Evolutionary conservation across 495 filamentous ascomycete species (phyloP).

Genomic region (Hyaloscypha hepaticicola): DNA sequence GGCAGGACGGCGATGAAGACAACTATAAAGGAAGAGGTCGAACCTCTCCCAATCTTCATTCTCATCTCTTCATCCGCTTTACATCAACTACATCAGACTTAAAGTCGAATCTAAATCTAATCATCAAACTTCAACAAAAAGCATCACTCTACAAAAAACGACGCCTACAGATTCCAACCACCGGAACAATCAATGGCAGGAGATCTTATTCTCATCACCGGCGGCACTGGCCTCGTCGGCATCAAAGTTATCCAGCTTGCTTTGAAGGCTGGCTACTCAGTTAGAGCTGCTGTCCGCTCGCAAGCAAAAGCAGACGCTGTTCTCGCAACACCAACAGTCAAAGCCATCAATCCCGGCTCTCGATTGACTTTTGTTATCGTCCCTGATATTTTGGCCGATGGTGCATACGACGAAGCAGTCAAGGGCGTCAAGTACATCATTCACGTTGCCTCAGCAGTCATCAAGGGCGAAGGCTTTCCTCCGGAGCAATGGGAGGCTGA

Average conservation of each 20-base stretch:
- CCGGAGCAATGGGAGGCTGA: conserved; percentile 25
- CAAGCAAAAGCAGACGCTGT: conserved; percentile 34
- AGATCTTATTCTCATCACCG: conserved; percentile 34
- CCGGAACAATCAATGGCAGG: neutral
- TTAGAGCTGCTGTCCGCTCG: conserved; percentile 47
- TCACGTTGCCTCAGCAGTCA: conserved; percentile 51
- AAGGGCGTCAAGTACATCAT: conserved; percentile 48
- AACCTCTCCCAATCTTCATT: neutral
- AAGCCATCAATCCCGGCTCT: conserved; percentile 28
- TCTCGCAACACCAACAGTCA: conserved; percentile 33
- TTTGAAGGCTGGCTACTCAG: conserved; percentile 41
- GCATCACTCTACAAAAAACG: neutral
- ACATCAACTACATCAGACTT: neutral
- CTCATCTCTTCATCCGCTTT: too few relatives aligned
- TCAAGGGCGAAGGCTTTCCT: conserved; percentile 16
- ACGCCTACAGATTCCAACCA: neutral
- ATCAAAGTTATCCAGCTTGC: conserved; percentile 36
- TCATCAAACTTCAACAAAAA: neutral
- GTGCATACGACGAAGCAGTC: conserved; percentile 47
- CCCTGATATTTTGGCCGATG: conserved; percentile 44
- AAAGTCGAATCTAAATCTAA: neutral
- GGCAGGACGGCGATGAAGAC: neutral
- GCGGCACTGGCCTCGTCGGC: conserved; percentile 26
- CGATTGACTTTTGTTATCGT: conserved; percentile 44
- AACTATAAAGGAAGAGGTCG: neutral